These are phyloP conservation scores for Russula virescens DNA, from an alignment of 768 basidiomycete species.

Conservation along the genomic window DNA sequence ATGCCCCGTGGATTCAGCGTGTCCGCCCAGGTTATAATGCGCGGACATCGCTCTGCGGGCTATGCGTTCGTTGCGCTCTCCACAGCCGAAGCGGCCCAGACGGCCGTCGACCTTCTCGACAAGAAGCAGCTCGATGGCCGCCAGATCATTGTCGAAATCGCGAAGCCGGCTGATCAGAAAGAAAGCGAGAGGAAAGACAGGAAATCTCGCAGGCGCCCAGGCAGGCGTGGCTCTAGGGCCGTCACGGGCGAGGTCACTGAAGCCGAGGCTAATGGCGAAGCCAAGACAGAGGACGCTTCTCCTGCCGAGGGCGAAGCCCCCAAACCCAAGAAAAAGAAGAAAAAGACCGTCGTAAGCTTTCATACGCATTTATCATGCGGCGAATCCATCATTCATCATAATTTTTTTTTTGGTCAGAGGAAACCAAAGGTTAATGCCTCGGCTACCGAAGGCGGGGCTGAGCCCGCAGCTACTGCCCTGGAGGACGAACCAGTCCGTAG, in stretches of 20 bases:
- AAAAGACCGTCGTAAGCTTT: slow-evolving; percentile 49
- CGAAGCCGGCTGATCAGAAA: slow-evolving; percentile 87
- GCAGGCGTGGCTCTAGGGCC: slow-evolving; percentile 81
- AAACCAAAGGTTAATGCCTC: slow-evolving; percentile 37
- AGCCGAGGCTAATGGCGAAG: slow-evolving; percentile 80
- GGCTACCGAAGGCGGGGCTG: slow-evolving; percentile 35
- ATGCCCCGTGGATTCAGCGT: slow-evolving; percentile 41
- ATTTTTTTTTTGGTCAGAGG: slow-evolving; percentile 46
- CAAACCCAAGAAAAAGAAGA: slow-evolving; percentile 77
- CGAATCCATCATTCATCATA: slow-evolving; percentile 24
- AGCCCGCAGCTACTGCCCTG: slow-evolving; percentile 34
- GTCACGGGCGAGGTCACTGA: slow-evolving; percentile 87
- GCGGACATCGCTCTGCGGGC: slow-evolving; percentile 79
- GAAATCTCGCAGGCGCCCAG: slow-evolving; percentile 61
- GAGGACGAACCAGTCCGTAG: slow-evolving; percentile 49
- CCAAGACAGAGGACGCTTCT: slow-evolving; percentile 48
- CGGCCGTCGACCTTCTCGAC: slow-evolving; percentile 81
- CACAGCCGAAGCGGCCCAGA: slow-evolving; percentile 75
- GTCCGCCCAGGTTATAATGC: slow-evolving; percentile 81
- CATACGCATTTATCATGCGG: slow-evolving; percentile 20
- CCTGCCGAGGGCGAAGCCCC: slow-evolving; percentile 50
- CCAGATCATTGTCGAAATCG: slow-evolving; percentile 84
- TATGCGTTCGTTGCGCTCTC: slow-evolving; percentile 89
- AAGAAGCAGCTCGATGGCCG: slow-evolving; percentile 87
- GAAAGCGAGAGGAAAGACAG: slow-evolving; percentile 76